These are phyloP conservation scores for Omphalotus guepiniiformis DNA, from an alignment of 768 basidiomycete species.

Conservation along the genomic window DNA sequence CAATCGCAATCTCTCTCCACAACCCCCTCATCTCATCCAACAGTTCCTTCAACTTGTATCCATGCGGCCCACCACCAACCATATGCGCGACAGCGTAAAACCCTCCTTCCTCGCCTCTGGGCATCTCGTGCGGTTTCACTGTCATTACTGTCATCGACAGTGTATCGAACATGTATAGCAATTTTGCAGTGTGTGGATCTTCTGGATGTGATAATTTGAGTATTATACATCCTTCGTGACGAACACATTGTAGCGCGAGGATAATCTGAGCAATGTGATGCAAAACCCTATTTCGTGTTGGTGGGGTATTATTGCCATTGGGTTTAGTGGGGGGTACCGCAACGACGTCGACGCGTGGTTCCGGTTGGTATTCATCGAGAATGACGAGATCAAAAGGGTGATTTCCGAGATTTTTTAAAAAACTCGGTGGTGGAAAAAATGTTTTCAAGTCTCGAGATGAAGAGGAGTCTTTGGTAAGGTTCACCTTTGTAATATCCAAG, in stretches of 20 bases:
- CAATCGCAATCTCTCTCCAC: constrained; percentile 2
- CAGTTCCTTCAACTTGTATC: background rate
- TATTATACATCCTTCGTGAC: constrained; percentile 16
- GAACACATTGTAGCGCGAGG: constrained; percentile 16
- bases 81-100: constrained; percentile 22
- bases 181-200: constrained; percentile 18
- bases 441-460: background rate
- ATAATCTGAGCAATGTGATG: constrained; percentile 23
- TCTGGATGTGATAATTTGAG: constrained; percentile 21
- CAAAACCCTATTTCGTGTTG: constrained; percentile 10
- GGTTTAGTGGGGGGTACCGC: too few relatives aligned
- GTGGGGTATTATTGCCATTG: too few relatives aligned
- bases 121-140: constrained; percentile 20
- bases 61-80: constrained; percentile 12
- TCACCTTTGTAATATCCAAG: constrained; percentile 15
- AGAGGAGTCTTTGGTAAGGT: background rate
- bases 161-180: constrained; percentile 21
- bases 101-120: constrained; percentile 18
- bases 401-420: constrained; percentile 4
- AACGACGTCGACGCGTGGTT: too few relatives aligned
- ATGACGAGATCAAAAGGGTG: constrained; percentile 22
- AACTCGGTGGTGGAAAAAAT: constrained; percentile 3
- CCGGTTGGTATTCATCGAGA: constrained; percentile 21
- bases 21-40: constrained; percentile 4
- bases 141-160: constrained; percentile 15